A percentile compares a stretch with the other conserved stretches of the same genome.
These are phyloP conservation scores for Vitis amurensis DNA, from an alignment of 164 flowering plant genomes.

Conservation along the genomic window DNA sequence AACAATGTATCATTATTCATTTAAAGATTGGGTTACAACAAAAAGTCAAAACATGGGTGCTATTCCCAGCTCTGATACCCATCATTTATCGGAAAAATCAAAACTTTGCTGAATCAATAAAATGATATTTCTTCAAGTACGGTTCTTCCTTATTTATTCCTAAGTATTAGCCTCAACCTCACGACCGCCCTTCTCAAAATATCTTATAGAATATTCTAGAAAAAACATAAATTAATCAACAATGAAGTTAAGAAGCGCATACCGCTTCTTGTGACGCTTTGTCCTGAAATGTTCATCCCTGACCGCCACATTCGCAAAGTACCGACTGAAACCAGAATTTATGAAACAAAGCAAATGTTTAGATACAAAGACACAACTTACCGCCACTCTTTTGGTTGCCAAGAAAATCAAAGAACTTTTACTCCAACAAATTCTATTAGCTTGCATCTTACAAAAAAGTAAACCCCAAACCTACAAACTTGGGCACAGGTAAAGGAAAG, in stretches of 20 bases:
- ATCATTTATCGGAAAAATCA: no score
- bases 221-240: neutral
- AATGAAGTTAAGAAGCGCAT: neutral
- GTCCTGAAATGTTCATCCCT: constrained; percentile 92
- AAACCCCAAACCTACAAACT: neutral
- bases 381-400: neutral
- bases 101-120: no score
- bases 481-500: neutral
- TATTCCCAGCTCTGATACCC: no score
- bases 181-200: no score
- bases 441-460: neutral
- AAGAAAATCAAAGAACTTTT: neutral
- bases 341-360: neutral
- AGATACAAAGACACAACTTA: neutral
- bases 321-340: constrained; percentile 54
- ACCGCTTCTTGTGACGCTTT: constrained; percentile 91
- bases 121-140: no score
- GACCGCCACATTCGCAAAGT: constrained; percentile 63
- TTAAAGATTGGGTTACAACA: no score
- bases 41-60: no score
- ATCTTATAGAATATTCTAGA: no score
- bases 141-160: no score
- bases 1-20: no score
- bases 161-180: no score
- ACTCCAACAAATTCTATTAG: neutral